phyloP scores from a whole-genome alignment of 352 stramenopile genomes.

The Blastocystis sp. region DNA sequence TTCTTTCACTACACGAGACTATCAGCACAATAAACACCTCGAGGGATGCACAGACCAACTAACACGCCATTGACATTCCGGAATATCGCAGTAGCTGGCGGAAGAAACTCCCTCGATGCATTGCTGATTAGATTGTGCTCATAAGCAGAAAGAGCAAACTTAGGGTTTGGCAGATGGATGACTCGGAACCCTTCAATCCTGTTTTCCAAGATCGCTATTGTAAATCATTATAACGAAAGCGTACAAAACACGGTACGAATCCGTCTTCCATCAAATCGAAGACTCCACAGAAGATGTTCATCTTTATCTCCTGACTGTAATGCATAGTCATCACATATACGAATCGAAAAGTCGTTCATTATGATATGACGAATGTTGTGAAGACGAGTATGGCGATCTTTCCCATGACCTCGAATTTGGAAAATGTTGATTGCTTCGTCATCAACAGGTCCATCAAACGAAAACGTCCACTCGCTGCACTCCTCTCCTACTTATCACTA shows the following conservation, averaged over 20 bases:
- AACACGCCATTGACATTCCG: not conserved
- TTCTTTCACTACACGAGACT: not conserved
- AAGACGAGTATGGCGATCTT: not conserved
- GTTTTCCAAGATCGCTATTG: conserved; percentile 13
- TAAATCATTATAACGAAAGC: not conserved
- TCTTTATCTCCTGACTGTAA: not conserved
- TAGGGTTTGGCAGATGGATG: not conserved
- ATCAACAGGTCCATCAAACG: not conserved
- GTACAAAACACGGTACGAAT: conserved; percentile 10
- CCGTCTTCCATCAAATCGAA: conserved; percentile 38
- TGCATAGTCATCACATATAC: not conserved
- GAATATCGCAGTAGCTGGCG: conserved; percentile 18
- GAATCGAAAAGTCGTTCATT: not conserved
- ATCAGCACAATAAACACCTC: not conserved
- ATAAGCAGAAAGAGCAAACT: conserved; percentile 18
- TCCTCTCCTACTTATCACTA: not conserved
- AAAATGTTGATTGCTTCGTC: conserved; percentile 33
- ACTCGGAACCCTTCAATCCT: not conserved
- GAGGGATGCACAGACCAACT: conserved; percentile 27
- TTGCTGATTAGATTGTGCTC: conserved; percentile 13
- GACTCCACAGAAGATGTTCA: conserved; percentile 25
- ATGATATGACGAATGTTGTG: conserved; percentile 41
- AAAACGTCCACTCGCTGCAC: conserved; percentile 41
- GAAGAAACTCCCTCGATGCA: conserved; percentile 24
- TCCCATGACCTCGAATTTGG: conserved; percentile 8